These are phyloP conservation scores for Trichosporon coremiiforme DNA, from an alignment of 1,284 basidiomycete species.

Conservation along the genomic window DNA sequence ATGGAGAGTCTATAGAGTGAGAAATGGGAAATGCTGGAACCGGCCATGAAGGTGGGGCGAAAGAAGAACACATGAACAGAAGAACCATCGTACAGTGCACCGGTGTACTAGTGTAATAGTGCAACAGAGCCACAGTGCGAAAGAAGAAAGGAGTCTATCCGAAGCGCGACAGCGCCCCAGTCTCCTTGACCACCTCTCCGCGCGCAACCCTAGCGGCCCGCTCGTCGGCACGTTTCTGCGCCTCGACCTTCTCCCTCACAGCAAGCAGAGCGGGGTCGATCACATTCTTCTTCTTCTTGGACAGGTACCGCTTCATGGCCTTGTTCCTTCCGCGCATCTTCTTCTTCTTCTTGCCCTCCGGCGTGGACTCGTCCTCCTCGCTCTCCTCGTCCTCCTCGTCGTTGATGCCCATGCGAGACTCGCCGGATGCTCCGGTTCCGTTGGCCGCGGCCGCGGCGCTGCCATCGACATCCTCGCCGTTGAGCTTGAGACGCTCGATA, in stretches of 20 bases:
- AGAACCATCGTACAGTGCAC: too few relatives aligned
- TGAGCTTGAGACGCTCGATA: conserved; percentile 68
- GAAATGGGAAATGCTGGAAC: neutral
- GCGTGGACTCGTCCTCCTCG: conserved; percentile 46
- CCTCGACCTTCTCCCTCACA: conserved; percentile 43
- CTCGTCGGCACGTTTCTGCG: conserved; percentile 41
- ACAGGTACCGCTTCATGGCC: conserved; percentile 77
- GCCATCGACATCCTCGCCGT: conserved; percentile 60
- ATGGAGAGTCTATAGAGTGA: neutral
- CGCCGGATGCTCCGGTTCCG: conserved; percentile 36
- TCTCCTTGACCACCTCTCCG: conserved; percentile 43
- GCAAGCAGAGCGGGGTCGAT: conserved; percentile 72
- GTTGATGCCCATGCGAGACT: conserved; percentile 48
- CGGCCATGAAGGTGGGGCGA: too few relatives aligned
- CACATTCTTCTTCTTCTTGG: conserved; percentile 85
- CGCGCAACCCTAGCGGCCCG: conserved; percentile 33
- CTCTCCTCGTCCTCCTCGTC: conserved; percentile 52
- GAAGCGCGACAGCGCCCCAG: conserved; percentile 45
- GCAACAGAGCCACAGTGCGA: neutral
- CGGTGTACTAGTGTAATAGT: too few relatives aligned
- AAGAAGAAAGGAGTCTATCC: conserved; percentile 26
- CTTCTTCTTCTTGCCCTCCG: conserved; percentile 62
- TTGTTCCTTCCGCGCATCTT: conserved; percentile 84
- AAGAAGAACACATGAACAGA: neutral
- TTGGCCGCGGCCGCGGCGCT: conserved; percentile 62